Evolutionary conservation across 345 rosid genomes (phyloP).

Genomic region (Anastatica hierochuntica): DNA sequence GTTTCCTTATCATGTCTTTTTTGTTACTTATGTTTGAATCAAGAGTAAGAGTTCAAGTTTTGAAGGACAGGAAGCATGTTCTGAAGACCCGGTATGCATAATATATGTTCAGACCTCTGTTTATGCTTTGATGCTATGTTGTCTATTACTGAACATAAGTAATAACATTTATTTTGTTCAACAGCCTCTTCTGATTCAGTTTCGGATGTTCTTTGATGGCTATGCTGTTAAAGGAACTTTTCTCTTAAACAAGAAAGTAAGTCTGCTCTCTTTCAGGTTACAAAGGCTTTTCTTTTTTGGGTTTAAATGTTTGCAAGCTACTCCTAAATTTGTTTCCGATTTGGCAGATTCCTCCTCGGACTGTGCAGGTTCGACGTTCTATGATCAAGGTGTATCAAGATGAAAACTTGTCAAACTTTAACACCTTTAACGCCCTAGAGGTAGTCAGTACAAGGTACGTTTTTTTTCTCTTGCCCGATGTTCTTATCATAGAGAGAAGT

Average conservation of each 20-base stretch:
- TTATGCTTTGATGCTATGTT: not conserved
- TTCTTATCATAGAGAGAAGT: not conserved
- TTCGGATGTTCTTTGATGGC: conserved; percentile 63
- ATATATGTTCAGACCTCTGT: not conserved
- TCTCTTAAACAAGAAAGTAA: conserved; percentile 63
- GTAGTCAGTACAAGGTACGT: conserved; percentile 58
- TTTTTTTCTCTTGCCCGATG: not conserved
- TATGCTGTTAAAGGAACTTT: conserved; percentile 69
- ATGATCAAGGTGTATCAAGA: conserved; percentile 61
- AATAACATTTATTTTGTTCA: not conserved
- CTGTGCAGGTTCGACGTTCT: conserved; percentile 47
- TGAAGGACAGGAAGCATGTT: conserved; percentile 7
- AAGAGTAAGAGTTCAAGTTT: not conserved
- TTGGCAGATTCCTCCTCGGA: conserved; percentile 37
- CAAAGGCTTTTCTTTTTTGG: not conserved
- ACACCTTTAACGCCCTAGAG: conserved; percentile 43
- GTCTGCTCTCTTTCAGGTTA: not conserved
- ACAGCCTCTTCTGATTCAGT: conserved; percentile 77
- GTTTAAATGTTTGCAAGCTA: not conserved
- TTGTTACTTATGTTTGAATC: not conserved
- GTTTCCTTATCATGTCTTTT: not conserved
- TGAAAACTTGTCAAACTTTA: conserved; percentile 12
- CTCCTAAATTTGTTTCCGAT: not conserved
- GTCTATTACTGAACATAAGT: not conserved
- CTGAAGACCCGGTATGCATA: conserved; percentile 31